Percentiles rank a stretch among this genome's conserved stretches.
phyloP scores from a whole-genome alignment of 768 basidiomycete species.

The Gloeopeniophorella convolvens region DNA sequence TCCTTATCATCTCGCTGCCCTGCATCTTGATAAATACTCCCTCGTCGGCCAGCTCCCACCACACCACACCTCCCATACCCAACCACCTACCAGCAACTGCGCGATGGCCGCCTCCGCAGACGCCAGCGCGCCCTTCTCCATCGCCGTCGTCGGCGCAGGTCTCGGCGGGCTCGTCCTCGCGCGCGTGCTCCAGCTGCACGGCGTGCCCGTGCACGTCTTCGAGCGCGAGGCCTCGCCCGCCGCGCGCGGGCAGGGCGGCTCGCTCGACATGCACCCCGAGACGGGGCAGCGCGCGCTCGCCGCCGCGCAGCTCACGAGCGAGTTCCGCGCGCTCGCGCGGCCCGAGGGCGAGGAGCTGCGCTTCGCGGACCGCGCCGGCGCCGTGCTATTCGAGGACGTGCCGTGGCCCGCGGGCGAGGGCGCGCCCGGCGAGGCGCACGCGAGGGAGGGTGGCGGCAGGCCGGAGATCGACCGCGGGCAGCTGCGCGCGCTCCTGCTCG shows the following conservation, averaged over 20 bases:
- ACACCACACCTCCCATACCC: too few relatives aligned
- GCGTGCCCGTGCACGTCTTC: slow-evolving; percentile 63
- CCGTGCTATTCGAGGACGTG: neutral
- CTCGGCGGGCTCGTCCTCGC: slow-evolving; percentile 48
- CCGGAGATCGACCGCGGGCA: slow-evolving; percentile 13
- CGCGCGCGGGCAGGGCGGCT: slow-evolving; percentile 31
- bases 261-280: slow-evolving; percentile 41
- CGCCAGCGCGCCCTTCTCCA: slow-evolving; percentile 2
- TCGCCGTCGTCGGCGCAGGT: slow-evolving; percentile 12
- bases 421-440: neutral
- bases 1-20: too few relatives aligned
- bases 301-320: neutral
- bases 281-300: slow-evolving; percentile 1
- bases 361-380: neutral
- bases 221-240: slow-evolving; percentile 44
- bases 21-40: too few relatives aligned
- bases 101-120: neutral
- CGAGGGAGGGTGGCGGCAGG: neutral
- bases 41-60: too few relatives aligned
- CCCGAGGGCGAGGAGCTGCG: slow-evolving; percentile 3
- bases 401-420: neutral
- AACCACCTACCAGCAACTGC: too few relatives aligned
- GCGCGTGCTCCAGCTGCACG: slow-evolving; percentile 55
- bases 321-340: slow-evolving; percentile 7
- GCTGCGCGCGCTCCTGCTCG: slow-evolving; percentile 10